Percentiles rank a stretch among this genome's conserved stretches.
Evolutionary conservation across 148 eudicot species (phyloP).

Genomic region (Diospyros kaki): DNA sequence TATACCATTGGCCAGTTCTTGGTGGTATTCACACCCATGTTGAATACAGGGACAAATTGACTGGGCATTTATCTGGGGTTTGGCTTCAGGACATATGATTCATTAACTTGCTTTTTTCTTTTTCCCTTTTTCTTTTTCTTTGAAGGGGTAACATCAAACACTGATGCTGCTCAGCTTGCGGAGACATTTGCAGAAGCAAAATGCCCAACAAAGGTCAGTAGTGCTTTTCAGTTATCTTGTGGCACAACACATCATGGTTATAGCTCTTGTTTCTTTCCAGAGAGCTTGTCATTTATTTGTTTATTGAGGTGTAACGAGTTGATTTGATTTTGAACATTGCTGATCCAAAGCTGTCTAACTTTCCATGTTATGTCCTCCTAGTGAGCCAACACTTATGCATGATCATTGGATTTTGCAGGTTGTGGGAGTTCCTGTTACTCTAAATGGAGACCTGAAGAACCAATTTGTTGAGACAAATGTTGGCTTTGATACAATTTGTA

Average conservation of each 20-base stretch:
- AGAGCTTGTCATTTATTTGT: not conserved
- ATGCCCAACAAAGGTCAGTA: slow-evolving; percentile 75
- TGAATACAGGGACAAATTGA: slow-evolving; percentile 1
- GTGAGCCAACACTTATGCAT: slow-evolving; percentile 1
- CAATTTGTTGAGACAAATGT: slow-evolving; percentile 59
- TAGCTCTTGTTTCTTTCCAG: not conserved
- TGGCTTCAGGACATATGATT: not conserved
- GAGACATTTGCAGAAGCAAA: slow-evolving; percentile 92
- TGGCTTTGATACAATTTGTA: slow-evolving; percentile 69
- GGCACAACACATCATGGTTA: not conserved
- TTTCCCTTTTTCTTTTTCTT: too few relatives aligned
- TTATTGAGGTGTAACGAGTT: not conserved
- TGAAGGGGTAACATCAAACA: slow-evolving; percentile 95
- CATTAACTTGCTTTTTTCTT: slow-evolving; percentile 14
- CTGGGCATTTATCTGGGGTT: not conserved
- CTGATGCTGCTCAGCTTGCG: slow-evolving; percentile 98
- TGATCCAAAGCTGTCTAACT: not conserved
- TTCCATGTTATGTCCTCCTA: not conserved
- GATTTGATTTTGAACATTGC: not conserved
- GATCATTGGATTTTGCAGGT: slow-evolving; percentile 49
- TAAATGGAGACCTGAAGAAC: slow-evolving; percentile 61
- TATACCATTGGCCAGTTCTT: not conserved
- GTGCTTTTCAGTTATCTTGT: slow-evolving; percentile 3
- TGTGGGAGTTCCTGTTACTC: slow-evolving; percentile 94
- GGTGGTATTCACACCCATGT: not conserved